Percentiles rank a stretch among this genome's conserved stretches.
These are phyloP conservation scores for Xerocomus tenax DNA, from an alignment of 1,284 basidiomycete genomes.

Conservation along the genomic window DNA sequence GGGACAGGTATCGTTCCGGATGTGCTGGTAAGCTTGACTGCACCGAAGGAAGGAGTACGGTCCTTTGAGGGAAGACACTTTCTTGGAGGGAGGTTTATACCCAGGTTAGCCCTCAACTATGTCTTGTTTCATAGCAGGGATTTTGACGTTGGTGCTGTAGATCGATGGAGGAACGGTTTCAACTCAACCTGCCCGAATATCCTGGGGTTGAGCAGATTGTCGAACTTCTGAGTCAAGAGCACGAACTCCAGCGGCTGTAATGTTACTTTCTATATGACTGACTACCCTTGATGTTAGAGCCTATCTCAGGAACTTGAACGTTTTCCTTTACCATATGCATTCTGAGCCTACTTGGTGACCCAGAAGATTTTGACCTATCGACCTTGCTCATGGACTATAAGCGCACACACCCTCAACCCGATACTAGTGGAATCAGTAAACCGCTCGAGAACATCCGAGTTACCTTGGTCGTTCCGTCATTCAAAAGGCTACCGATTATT, in stretches of 20 bases:
- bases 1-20: constrained; percentile 59
- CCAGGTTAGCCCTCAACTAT: constrained; percentile 50
- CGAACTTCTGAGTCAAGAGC: constrained; percentile 40
- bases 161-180: constrained; percentile 59
- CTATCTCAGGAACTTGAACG: background rate
- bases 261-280: background rate
- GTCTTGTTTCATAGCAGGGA: background rate
- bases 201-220: constrained; percentile 74
- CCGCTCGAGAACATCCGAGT: too few species aligned
- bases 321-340: background rate
- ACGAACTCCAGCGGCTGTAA: constrained; percentile 9
- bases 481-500: too few species aligned
- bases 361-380: too few species aligned
- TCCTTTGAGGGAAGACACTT: constrained; percentile 79
- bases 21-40: constrained; percentile 84
- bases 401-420: too few species aligned
- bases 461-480: too few species aligned
- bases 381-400: too few species aligned
- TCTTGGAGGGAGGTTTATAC: constrained; percentile 72
- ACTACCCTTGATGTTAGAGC: background rate
- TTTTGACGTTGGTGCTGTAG: constrained; percentile 34
- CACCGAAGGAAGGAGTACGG: constrained; percentile 83
- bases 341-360: too few species aligned
- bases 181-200: constrained; percentile 72
- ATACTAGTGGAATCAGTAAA: too few species aligned